Evolutionary conservation across 305 asterid genomes (phyloP).

Genomic region (Fraxinus floribunda): DNA sequence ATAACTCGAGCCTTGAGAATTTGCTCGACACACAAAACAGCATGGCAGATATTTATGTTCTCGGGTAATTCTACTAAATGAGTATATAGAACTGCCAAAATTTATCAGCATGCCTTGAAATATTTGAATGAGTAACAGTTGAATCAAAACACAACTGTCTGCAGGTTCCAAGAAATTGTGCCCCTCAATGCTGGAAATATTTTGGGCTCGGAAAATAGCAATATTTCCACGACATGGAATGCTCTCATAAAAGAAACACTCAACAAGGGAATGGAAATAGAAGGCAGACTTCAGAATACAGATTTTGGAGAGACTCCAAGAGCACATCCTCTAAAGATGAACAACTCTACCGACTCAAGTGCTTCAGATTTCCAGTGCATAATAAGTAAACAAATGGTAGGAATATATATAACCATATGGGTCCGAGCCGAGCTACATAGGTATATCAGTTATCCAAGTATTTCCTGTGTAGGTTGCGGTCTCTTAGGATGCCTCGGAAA

Average conservation of each 20-base stretch:
- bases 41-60: constrained; percentile 58
- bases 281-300: constrained; percentile 33
- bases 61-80: constrained; percentile 44
- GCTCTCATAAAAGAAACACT: constrained; percentile 50
- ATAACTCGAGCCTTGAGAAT: constrained; percentile 42
- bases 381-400: constrained; percentile 64
- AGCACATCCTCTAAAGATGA: constrained; percentile 36
- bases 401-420: constrained; percentile 61
- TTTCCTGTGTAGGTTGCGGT: constrained; percentile 62
- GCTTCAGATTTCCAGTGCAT: constrained; percentile 44
- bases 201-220: constrained; percentile 36
- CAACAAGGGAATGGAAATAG: constrained; percentile 34
- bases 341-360: constrained; percentile 27
- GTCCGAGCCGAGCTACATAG: constrained; percentile 39
- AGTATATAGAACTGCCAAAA: not conserved
- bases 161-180: constrained; percentile 74
- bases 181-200: constrained; percentile 64
- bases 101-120: not conserved
- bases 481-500: constrained; percentile 65
- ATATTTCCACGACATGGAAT: constrained; percentile 50
- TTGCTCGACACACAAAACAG: constrained; percentile 40
- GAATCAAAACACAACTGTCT: constrained; percentile 9
- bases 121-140: not conserved
- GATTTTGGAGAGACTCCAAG: constrained; percentile 48
- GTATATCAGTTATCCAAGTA: constrained; percentile 40